Percentiles rank a stretch among this genome's conserved stretches.
These are phyloP conservation scores for Hibiscus tridactylites DNA, from an alignment of 345 rosid genomes.

Conservation along the genomic window DNA sequence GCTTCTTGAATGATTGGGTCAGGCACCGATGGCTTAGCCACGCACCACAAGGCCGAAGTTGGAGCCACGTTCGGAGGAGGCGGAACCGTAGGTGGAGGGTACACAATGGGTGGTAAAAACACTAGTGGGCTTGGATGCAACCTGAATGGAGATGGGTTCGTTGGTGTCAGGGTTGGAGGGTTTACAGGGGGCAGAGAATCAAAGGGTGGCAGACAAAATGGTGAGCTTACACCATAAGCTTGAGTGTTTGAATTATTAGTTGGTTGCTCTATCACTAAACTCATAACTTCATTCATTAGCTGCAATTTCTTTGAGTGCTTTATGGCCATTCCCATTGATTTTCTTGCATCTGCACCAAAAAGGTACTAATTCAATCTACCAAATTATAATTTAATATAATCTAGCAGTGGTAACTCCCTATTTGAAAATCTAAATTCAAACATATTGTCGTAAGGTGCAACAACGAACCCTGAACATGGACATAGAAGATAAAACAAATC, in stretches of 20 bases:
- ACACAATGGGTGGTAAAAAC: slow-evolving; percentile 66
- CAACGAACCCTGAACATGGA: too few species aligned
- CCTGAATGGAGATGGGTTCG: slow-evolving; percentile 19
- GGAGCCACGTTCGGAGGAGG: slow-evolving; percentile 42
- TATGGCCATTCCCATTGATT: slow-evolving; percentile 12
- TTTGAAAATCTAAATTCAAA: too few species aligned
- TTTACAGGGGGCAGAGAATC: slow-evolving; percentile 47
- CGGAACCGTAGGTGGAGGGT: slow-evolving; percentile 54
- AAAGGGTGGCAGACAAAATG: slow-evolving; percentile 49
- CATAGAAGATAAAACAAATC: not conserved
- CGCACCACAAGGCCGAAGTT: slow-evolving; percentile 63
- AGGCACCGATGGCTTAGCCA: slow-evolving; percentile 93
- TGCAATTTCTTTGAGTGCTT: slow-evolving; percentile 24
- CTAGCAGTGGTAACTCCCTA: too few species aligned
- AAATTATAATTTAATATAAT: too few species aligned
- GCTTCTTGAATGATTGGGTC: slow-evolving; percentile 93
- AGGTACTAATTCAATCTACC: too few species aligned
- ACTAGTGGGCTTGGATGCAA: slow-evolving; percentile 25
- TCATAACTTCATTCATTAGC: slow-evolving; percentile 32
- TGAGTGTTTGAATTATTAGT: slow-evolving; percentile 36
- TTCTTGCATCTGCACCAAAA: slow-evolving; percentile 29
- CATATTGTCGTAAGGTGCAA: too few species aligned
- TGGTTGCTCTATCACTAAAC: slow-evolving; percentile 37
- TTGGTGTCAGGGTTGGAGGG: not conserved
- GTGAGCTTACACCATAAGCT: slow-evolving; percentile 49